Evolutionary conservation across 2,329 filamentous ascomycete genomes (phyloP), one percentile per base, ranked within the genome.

Genomic region (Aspergillus texensis): DNA sequence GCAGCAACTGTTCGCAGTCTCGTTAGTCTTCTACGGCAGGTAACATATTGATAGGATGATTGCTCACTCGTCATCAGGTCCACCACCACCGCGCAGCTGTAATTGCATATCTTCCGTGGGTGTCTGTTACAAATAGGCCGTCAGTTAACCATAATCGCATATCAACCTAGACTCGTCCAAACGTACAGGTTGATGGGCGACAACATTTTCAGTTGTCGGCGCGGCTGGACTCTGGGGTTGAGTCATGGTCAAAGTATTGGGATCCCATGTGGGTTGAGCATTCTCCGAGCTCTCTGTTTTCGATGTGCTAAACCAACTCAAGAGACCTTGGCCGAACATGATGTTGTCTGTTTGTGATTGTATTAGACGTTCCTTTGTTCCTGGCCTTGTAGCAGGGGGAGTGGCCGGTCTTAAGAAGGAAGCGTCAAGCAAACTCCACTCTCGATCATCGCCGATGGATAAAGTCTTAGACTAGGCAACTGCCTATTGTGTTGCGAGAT

Each of bases 21-120:
- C 2, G 21, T 32, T 34, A 52, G 16, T 11, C 9, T 16, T 28
- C n/a, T 3, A 28, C 19, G 39, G 19, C n/a, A 24, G 10, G 4
- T 10, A 6, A 36, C 12, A 45, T 9, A 19, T 10, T 6, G 3
- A 24, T 19, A 10, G 24, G 21, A 8, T 14, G 21, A 30, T 14
- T 19, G 21, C 60, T 62, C 45, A 62, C 60, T 62, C 60, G 19
- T 62, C 60, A 45, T 55, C 60, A 26, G 60, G 60, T 14, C 53
- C 53, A 24, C 60, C 60, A 50, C 60, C 60, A 62, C 60, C 60
- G 52, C 60, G 60, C 30, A 62, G 19, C 32, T 46, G 46, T 32
- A 52, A n/a, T 8, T 32, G 11, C 48, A 52, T 52, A 32, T 52
- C 48, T 32, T 52, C 48, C 8, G 12, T 52, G 3, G 24, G 26